Evolutionary conservation across 108 stramenopile species (phyloP), one percentile per base, ranked within the genome.

Genomic region (Cyclostephanos invisitatus): DNA sequence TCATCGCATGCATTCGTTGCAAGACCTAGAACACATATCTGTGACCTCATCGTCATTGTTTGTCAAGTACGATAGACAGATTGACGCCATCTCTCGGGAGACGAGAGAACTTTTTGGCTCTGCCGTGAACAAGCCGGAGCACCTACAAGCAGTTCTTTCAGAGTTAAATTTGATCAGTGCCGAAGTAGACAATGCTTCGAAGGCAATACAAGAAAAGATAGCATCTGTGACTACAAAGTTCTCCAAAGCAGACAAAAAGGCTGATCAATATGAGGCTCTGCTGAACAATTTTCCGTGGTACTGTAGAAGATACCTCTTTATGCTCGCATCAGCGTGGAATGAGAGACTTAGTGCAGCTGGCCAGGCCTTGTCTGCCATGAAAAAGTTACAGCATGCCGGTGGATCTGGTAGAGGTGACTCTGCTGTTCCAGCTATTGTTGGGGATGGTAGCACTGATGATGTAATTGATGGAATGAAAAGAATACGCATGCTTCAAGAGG

Each of bases 271-370:
- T 20, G 82, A 83, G 21, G 78, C 74, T 46, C 74, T 86, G n/a
- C 77, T 77, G 36, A 70, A 83, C 50, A 74, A 83, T 28, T 86
- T 81, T 28, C 85, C 85, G 12, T 80, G 78, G 82, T 80, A 76
- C 67, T 85, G 88, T 7, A 66, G 89, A 29, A 75, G 95, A 11
- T 93, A 93, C 63, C 70, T 96, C 14, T 96, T 91, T 59, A 84
- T 91, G 83, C 77, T 96, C 0, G 81, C 85, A 8, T 89, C 89
- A 12, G 91, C 95, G 22, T 96, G 95, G 95, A 96, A 96, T 68
- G 95, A 96, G 63, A 82, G 91, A 55, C 78, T 96, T 3, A 87
- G 83, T 61, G 89, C 89, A 35, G 86, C 87, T 47, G 95, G 92
- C 17, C 84, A 89, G 56, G 92, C 92, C 21, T 86, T 96, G 24